A percentile compares a stretch with the other conserved stretches of the same genome.
Conservation (phyloP, 768 basidiomycete genomes). For the Agrocybe chaxingu region DNA sequence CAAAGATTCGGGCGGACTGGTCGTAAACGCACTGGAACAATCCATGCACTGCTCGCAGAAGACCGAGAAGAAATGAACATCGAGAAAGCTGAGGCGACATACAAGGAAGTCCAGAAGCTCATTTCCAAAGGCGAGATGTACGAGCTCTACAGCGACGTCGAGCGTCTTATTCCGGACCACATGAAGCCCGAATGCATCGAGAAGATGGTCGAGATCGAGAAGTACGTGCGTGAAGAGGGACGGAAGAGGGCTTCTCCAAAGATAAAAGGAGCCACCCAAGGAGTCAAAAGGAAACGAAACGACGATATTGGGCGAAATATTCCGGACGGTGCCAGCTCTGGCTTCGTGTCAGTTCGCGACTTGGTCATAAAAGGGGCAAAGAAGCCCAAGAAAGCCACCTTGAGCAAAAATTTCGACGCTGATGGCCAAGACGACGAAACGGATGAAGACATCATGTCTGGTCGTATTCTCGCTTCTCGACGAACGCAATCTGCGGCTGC, state of each 20-base stretch:
- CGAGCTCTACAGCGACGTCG: constrained; percentile 91
- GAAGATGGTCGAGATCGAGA: constrained; percentile 78
- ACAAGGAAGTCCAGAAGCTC: constrained; percentile 84
- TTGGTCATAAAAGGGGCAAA: constrained; percentile 52
- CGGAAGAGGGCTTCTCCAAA: constrained; percentile 33
- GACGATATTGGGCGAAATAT: constrained; percentile 68
- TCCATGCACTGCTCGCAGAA: constrained; percentile 91
- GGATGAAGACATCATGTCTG: constrained; percentile 65
- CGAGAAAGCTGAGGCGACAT: constrained; percentile 81
- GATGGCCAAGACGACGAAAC: constrained; percentile 64
- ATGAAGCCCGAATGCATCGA: constrained; percentile 76
- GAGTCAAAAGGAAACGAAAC: constrained; percentile 68
- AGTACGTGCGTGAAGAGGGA: constrained; percentile 56
- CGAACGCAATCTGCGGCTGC: constrained; percentile 48
- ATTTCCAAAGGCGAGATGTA: constrained; percentile 84
- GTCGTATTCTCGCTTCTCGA: constrained; percentile 39
- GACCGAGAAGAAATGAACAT: constrained; percentile 89
- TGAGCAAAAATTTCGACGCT: constrained; percentile 43
- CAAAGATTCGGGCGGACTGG: constrained; percentile 96
- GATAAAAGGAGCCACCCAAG: constrained; percentile 26
- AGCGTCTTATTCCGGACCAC: constrained; percentile 77
- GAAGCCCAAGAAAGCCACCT: constrained; percentile 36
- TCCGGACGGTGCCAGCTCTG: constrained; percentile 64
- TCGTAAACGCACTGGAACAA: constrained; percentile 81
- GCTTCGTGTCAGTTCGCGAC: constrained; percentile 69